These are phyloP conservation scores for Phytopythium cucurbitacearum DNA, from an alignment of 352 stramenopile genomes.

Conservation along the genomic window DNA sequence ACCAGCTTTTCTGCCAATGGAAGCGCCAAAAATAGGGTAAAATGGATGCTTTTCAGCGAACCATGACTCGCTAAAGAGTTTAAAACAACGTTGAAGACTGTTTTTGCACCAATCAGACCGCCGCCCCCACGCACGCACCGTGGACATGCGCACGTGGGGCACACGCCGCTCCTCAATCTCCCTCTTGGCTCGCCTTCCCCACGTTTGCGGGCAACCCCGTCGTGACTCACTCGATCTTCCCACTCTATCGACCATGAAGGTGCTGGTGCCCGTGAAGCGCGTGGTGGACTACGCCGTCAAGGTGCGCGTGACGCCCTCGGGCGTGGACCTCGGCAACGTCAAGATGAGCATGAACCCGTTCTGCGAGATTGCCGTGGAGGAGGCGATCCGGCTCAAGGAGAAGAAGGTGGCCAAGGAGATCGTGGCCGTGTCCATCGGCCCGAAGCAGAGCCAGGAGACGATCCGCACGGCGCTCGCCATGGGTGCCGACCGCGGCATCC, in stretches of 20 bases:
- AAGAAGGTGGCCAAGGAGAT: constrained; percentile 94
- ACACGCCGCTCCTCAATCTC: too few relatives aligned
- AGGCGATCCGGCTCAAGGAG: constrained; percentile 98
- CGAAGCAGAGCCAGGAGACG: constrained; percentile 96
- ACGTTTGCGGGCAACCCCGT: background rate
- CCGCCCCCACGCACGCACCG: too few relatives aligned
- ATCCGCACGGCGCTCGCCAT: constrained; percentile 94
- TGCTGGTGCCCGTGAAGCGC: constrained; percentile 97
- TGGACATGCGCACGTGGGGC: too few relatives aligned
- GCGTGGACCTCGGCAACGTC: constrained; percentile 97
- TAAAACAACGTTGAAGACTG: too few relatives aligned
- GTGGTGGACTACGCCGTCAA: constrained; percentile 98
- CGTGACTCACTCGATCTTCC: background rate
- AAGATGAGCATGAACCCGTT: constrained; percentile 99
- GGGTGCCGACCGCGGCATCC: constrained; percentile 95
- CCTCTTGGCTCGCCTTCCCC: background rate
- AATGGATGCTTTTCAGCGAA: too few relatives aligned
- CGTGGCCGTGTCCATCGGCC: constrained; percentile 96
- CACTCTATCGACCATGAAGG: constrained; percentile 53
- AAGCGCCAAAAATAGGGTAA: too few relatives aligned
- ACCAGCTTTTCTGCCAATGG: too few relatives aligned
- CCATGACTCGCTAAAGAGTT: too few relatives aligned
- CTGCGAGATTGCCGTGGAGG: constrained; percentile 98
- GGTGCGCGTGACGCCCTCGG: constrained; percentile 92
- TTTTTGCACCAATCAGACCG: too few relatives aligned